Evolutionary conservation across 1,284 basidiomycete genomes (phyloP).

Genomic region (Apiotrichum veenhuisii): DNA sequence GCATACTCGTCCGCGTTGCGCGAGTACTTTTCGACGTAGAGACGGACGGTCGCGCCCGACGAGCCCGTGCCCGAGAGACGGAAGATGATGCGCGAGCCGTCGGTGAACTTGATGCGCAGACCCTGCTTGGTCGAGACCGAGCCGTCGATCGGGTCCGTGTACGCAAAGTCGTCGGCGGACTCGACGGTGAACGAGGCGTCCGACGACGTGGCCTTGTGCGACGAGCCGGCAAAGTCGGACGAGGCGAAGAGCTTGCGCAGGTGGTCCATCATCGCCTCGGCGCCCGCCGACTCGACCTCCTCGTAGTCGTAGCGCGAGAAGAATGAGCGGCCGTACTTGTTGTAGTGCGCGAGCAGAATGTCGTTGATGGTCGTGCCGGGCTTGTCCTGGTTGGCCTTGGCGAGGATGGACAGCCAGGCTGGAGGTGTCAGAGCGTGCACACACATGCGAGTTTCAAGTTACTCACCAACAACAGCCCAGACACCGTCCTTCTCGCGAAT

Average conservation of each 20-base stretch:
- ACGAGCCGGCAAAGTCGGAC: slow-evolving; percentile 63
- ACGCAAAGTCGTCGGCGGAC: slow-evolving; percentile 81
- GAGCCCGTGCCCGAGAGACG: slow-evolving; percentile 92
- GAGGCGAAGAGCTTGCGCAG: slow-evolving; percentile 69
- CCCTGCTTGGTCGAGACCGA: slow-evolving; percentile 94
- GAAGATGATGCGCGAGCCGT: slow-evolving; percentile 93
- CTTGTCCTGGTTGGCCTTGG: slow-evolving; percentile 81
- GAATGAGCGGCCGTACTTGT: slow-evolving; percentile 92
- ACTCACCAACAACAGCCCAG: slow-evolving; percentile 87
- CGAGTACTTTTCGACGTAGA: slow-evolving; percentile 92
- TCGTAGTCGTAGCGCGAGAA: slow-evolving; percentile 99
- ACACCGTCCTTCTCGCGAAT: slow-evolving; percentile 99
- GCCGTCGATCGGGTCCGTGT: slow-evolving; percentile 95
- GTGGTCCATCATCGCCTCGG: slow-evolving; percentile 75
- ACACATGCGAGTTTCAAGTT: background rate
- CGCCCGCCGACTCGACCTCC: slow-evolving; percentile 87
- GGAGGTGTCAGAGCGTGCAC: background rate
- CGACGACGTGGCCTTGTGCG: slow-evolving; percentile 64
- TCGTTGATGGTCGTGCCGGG: slow-evolving; percentile 81
- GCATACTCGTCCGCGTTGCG: slow-evolving; percentile 71
- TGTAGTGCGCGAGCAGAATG: slow-evolving; percentile 80
- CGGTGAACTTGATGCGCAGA: slow-evolving; percentile 83
- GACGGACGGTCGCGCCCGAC: slow-evolving; percentile 86
- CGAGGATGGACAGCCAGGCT: slow-evolving; percentile 98
- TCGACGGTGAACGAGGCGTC: slow-evolving; percentile 72